Evolutionary conservation across 805 yeast species (phyloP).

Genomic region (Ogataea philodendri): DNA sequence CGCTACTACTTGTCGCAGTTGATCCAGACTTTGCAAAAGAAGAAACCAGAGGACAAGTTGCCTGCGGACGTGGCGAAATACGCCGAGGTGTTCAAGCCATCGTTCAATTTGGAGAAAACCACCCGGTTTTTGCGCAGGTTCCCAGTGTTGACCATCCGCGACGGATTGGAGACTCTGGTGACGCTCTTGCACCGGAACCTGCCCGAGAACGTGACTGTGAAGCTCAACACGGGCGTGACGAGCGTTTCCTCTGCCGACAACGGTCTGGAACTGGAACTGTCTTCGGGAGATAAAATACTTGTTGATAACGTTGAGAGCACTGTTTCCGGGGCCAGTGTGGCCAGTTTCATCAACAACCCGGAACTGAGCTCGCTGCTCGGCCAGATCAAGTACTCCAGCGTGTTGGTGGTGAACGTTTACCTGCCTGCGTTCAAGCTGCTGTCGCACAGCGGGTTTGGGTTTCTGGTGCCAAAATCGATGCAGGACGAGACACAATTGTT

Average conservation of each 20-base stretch:
- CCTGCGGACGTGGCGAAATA: conserved; percentile 38
- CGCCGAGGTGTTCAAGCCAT: conserved; percentile 39
- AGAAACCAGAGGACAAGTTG: conserved; percentile 13
- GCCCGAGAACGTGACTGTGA: conserved; percentile 41
- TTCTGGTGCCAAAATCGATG: conserved; percentile 64
- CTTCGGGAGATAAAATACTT: conserved; percentile 3
- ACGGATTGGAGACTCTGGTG: conserved; percentile 58
- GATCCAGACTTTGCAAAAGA: conserved; percentile 20
- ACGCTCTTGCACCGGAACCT: conserved; percentile 40
- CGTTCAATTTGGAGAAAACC: conserved; percentile 38
- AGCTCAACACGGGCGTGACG: conserved; percentile 30
- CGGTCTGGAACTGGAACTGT: conserved; percentile 12
- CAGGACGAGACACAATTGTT: conserved; percentile 52
- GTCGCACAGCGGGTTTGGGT: conserved; percentile 73
- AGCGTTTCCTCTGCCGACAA: conserved; percentile 17
- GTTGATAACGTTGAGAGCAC: conserved; percentile 61
- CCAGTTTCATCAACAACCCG: conserved; percentile 30
- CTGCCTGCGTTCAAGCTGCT: conserved; percentile 45
- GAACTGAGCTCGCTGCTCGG: conserved; percentile 18
- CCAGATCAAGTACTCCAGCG: conserved; percentile 39
- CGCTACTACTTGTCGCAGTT: conserved; percentile 42
- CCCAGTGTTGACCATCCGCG: conserved; percentile 59
- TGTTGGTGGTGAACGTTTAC: conserved; percentile 70
- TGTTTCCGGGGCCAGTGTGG: conserved; percentile 43
- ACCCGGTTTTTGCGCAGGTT: conserved; percentile 42